A percentile compares a stretch with the other conserved stretches of the same genome.
These are phyloP conservation scores for Diaporthe helianthi DNA, from an alignment of 2,329 filamentous ascomycete species.

Conservation along the genomic window DNA sequence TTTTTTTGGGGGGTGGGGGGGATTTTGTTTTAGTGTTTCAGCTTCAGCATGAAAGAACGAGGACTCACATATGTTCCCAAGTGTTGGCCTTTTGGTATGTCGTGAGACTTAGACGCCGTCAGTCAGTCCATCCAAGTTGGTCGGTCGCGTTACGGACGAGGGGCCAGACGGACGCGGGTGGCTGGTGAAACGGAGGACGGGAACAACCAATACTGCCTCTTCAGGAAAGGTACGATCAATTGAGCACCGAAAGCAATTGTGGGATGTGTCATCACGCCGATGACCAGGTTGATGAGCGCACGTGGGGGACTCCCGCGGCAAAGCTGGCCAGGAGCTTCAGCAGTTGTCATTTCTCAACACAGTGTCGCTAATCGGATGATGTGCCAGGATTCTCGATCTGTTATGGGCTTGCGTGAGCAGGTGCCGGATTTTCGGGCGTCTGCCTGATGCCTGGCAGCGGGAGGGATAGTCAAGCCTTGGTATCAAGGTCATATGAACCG, in stretches of 20 bases:
- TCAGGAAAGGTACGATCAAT: conserved; percentile 5
- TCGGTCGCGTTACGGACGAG: background rate
- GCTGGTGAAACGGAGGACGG: conserved; percentile 6
- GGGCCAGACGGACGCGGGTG: background rate
- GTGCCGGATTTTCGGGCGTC: conserved; percentile 16
- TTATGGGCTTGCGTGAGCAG: conserved; percentile 13
- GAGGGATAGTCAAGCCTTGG: conserved; percentile 16
- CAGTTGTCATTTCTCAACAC: background rate
- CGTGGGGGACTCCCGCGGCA: background rate
- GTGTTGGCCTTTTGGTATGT: background rate
- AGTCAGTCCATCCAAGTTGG: conserved; percentile 3
- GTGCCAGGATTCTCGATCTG: conserved; percentile 17
- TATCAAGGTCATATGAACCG: conserved; percentile 13
- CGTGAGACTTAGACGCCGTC: background rate
- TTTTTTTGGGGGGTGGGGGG: conserved; percentile 14
- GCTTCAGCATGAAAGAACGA: conserved; percentile 9
- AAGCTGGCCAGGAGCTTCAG: conserved; percentile 9
- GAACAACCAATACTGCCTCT: conserved; percentile 2
- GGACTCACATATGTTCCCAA: background rate
- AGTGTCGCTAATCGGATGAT: conserved; percentile 8
- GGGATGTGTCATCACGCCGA: background rate
- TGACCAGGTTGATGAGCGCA: conserved; percentile 6
- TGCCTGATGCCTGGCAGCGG: conserved; percentile 24
- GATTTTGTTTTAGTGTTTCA: conserved; percentile 28
- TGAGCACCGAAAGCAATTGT: background rate